These are phyloP conservation scores for Chenopodium quinoa DNA, from an alignment of 148 eudicot species.

Conservation along the genomic window DNA sequence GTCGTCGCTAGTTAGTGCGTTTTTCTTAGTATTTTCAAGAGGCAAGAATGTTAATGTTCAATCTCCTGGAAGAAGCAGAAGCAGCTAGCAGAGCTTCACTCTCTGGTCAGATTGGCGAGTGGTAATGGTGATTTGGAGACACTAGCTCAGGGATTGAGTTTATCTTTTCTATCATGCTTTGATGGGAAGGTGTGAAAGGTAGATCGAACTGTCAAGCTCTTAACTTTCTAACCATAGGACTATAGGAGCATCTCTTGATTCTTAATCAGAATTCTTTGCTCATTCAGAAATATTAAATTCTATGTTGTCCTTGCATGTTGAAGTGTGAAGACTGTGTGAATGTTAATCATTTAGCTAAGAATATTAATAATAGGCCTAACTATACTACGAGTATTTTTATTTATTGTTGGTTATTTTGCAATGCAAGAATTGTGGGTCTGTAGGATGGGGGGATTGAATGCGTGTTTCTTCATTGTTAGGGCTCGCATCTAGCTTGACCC, in stretches of 20 bases:
- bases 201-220: neutral
- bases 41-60: neutral
- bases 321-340: neutral
- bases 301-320: neutral
- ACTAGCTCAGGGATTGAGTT: neutral
- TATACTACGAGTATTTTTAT: no score
- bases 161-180: neutral
- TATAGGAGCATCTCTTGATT: neutral
- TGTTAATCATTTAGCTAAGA: neutral
- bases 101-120: neutral
- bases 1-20: conserved; percentile 11
- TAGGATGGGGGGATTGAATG: neutral
- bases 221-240: neutral
- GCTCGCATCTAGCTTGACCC: neutral
- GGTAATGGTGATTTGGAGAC: neutral
- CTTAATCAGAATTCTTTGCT: neutral
- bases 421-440: neutral
- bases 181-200: neutral
- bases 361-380: neutral
- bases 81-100: neutral
- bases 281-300: neutral
- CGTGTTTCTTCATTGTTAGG: neutral
- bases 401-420: neutral
- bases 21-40: neutral
- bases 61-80: neutral